Conservation (phyloP, 2,329 filamentous ascomycete species). For the Sporothrix dimorphospora region DNA sequence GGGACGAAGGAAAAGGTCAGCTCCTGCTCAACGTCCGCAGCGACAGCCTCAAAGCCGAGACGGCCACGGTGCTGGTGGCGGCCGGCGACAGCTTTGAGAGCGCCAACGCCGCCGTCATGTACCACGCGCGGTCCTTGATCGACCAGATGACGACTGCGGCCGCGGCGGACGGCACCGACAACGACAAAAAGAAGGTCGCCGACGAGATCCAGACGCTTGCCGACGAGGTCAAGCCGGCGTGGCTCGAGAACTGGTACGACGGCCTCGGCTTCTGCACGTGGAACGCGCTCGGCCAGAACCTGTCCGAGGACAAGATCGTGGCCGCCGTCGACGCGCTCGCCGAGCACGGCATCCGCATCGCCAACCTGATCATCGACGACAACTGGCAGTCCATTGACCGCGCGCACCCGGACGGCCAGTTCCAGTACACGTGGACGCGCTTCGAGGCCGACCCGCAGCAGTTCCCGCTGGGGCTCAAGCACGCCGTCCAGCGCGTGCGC, state of each 20-base stretch:
- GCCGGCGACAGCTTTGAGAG: slow-evolving; percentile 73
- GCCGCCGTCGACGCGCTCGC: slow-evolving; percentile 73
- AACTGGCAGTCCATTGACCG: slow-evolving; percentile 83
- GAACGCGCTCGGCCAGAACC: slow-evolving; percentile 84
- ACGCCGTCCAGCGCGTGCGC: slow-evolving; percentile 70
- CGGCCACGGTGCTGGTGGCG: slow-evolving; percentile 68
- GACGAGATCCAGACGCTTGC: slow-evolving; percentile 50
- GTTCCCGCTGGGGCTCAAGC: slow-evolving; percentile 80
- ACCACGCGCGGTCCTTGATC: slow-evolving; percentile 75
- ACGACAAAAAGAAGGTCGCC: background rate
- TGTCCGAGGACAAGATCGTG: slow-evolving; percentile 80
- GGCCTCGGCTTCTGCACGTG: slow-evolving; percentile 94
- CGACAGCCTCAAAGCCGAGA: slow-evolving; percentile 61
- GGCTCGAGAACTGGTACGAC: slow-evolving; percentile 89
- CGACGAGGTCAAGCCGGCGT: slow-evolving; percentile 60
- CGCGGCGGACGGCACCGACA: background rate
- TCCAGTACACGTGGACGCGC: slow-evolving; percentile 69
- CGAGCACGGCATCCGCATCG: slow-evolving; percentile 73
- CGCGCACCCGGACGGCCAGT: slow-evolving; percentile 53
- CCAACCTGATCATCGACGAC: slow-evolving; percentile 92
- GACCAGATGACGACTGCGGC: slow-evolving; percentile 43
- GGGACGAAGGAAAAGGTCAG: slow-evolving; percentile 51
- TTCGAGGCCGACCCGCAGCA: slow-evolving; percentile 83
- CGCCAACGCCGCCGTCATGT: slow-evolving; percentile 80
- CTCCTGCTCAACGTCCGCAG: slow-evolving; percentile 72